These are phyloP conservation scores for Fusarium xyrophilum DNA, from an alignment of 2,329 filamentous ascomycete species.

Conservation along the genomic window DNA sequence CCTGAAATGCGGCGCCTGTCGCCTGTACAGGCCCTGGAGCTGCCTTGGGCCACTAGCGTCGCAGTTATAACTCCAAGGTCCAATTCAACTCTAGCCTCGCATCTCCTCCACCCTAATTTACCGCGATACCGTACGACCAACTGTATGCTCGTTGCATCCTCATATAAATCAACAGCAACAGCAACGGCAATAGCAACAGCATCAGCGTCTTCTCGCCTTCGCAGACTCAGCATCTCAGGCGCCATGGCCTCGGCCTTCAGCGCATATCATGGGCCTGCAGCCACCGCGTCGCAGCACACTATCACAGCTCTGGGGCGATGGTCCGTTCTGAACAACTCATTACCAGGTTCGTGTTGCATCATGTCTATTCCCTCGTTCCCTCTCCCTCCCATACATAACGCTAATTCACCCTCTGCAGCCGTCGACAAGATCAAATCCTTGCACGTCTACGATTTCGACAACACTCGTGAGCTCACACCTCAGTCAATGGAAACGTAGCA, in stretches of 20 bases:
- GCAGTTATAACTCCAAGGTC: neutral
- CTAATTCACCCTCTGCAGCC: constrained; percentile 47
- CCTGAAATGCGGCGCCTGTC: constrained; percentile 34
- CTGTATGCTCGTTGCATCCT: constrained; percentile 36
- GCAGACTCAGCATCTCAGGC: constrained; percentile 38
- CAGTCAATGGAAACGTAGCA: neutral
- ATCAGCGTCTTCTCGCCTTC: constrained; percentile 30
- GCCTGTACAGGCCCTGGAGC: constrained; percentile 39
- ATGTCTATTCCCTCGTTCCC: neutral
- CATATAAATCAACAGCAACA: neutral
- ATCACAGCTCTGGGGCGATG: constrained; percentile 81
- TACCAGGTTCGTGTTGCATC: constrained; percentile 64
- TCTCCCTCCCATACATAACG: constrained; percentile 14
- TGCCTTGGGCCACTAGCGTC: constrained; percentile 31
- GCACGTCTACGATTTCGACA: constrained; percentile 98
- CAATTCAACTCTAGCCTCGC: neutral
- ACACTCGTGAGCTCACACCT: constrained; percentile 70
- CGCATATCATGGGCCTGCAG: constrained; percentile 47
- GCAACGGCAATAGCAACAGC: neutral
- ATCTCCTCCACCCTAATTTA: neutral
- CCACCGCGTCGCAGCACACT: constrained; percentile 55
- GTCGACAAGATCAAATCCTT: constrained; percentile 76
- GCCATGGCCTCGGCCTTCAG: constrained; percentile 52
- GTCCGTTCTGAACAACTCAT: constrained; percentile 77
- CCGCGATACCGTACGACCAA: neutral